phyloP scores from a whole-genome alignment of 2,329 filamentous ascomycete species.

The Rutstroemia sydowiana region DNA sequence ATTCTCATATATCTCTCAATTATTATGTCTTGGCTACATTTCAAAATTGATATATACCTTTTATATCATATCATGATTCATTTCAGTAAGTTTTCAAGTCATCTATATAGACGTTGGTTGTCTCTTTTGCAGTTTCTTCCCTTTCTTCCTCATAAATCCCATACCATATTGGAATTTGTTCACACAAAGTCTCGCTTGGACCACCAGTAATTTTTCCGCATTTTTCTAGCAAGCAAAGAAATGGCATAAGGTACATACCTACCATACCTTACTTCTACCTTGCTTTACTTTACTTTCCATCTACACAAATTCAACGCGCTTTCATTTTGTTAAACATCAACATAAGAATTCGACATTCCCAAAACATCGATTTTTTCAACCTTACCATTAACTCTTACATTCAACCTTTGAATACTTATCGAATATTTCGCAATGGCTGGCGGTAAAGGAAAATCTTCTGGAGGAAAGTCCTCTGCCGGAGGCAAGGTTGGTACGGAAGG shows the following conservation, averaged over 20 bases:
- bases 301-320: constrained; percentile 9
- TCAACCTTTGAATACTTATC: neutral
- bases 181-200: constrained; percentile 10
- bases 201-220: constrained; percentile 8
- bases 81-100: neutral
- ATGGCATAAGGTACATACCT: neutral
- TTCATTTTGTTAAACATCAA: constrained; percentile 11
- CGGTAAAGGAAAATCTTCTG: constrained; percentile 32
- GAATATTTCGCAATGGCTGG: constrained; percentile 27
- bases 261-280: constrained; percentile 4
- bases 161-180: constrained; percentile 8
- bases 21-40: neutral
- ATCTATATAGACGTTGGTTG: neutral
- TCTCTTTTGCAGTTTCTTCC: constrained; percentile 5
- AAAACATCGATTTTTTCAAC: constrained; percentile 1
- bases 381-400: constrained; percentile 15
- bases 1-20: no score
- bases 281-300: constrained; percentile 4
- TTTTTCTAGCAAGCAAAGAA: constrained; percentile 9
- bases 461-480: constrained; percentile 32
- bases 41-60: neutral
- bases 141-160: neutral
- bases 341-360: constrained; percentile 1
- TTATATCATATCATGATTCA: neutral
- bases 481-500: constrained; percentile 30